Evolutionary conservation across 257 asterid genomes (phyloP).

Genomic region (Solanum phureja): DNA sequence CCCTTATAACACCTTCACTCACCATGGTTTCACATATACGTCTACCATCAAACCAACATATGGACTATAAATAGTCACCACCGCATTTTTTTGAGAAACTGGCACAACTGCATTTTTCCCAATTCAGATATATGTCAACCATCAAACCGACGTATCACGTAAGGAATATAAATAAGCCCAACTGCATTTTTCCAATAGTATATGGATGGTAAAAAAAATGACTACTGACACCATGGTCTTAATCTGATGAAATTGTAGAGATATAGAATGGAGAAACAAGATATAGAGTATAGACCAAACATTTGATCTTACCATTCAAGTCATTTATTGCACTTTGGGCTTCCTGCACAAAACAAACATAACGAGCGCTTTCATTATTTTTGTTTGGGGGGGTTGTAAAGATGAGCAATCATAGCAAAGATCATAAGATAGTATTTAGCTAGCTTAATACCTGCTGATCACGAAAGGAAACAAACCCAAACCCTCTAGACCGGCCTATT

Average conservation of each 20-base stretch:
- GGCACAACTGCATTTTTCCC: background rate
- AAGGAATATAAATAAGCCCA: background rate
- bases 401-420: background rate
- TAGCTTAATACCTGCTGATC: slow-evolving; percentile 50
- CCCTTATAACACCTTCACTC: background rate
- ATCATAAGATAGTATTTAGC: background rate
- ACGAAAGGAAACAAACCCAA: slow-evolving; percentile 84
- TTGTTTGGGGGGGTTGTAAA: too few species aligned
- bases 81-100: background rate
- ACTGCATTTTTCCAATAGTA: background rate
- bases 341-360: slow-evolving; percentile 34
- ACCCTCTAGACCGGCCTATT: slow-evolving; percentile 90
- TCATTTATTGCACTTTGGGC: slow-evolving; percentile 83
- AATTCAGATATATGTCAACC: background rate
- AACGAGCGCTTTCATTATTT: background rate
- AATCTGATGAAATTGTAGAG: background rate
- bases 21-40: background rate
- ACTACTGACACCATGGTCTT: background rate
- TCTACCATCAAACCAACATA: background rate
- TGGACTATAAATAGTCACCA: background rate
- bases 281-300: background rate
- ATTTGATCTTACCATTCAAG: slow-evolving; percentile 44
- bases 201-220: background rate
- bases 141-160: background rate
- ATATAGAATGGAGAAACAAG: background rate